Evolutionary conservation across 2,329 filamentous ascomycete species (phyloP).

Genomic region (Epichloe amarillans): DNA sequence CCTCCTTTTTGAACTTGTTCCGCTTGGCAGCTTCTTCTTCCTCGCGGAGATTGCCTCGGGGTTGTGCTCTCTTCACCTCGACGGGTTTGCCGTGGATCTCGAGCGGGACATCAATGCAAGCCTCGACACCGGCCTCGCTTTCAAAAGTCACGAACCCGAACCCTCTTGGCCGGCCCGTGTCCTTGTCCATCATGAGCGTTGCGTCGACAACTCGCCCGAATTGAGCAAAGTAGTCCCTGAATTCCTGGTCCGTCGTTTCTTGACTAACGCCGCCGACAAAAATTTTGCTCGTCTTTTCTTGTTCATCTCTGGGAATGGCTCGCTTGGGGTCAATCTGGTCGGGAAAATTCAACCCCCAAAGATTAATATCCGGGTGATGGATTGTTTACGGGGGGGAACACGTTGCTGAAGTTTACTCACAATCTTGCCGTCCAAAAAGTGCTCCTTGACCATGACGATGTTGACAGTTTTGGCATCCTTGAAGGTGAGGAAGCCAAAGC

Average conservation of each 20-base stretch:
- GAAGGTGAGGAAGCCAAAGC: constrained; percentile 96
- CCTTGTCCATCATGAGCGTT: constrained; percentile 99
- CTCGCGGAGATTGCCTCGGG: constrained; percentile 83
- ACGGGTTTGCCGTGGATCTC: constrained; percentile 94
- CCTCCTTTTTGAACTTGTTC: constrained; percentile 45
- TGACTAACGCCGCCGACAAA: constrained; percentile 97
- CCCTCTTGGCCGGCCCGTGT: constrained; percentile 88
- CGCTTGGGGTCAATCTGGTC: constrained; percentile 93
- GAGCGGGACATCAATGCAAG: constrained; percentile 69
- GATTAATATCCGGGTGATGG: neutral
- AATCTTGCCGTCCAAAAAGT: constrained; percentile 95
- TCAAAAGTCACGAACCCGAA: constrained; percentile 99
- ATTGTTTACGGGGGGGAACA: neutral
- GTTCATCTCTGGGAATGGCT: constrained; percentile 92
- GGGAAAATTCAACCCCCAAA: neutral
- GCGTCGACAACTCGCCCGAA: constrained; percentile 95
- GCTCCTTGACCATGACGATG: constrained; percentile 99
- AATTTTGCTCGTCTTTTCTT: constrained; percentile 97
- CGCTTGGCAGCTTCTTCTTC: constrained; percentile 63
- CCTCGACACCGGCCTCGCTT: constrained; percentile 86
- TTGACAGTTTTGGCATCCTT: constrained; percentile 97
- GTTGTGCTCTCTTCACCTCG: constrained; percentile 96
- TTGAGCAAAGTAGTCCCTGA: constrained; percentile 91
- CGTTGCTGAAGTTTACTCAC: constrained; percentile 38
- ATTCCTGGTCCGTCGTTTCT: constrained; percentile 91